phyloP scores from a whole-genome alignment of 2,329 filamentous ascomycete species.

The Monosporascus sp. region DNA sequence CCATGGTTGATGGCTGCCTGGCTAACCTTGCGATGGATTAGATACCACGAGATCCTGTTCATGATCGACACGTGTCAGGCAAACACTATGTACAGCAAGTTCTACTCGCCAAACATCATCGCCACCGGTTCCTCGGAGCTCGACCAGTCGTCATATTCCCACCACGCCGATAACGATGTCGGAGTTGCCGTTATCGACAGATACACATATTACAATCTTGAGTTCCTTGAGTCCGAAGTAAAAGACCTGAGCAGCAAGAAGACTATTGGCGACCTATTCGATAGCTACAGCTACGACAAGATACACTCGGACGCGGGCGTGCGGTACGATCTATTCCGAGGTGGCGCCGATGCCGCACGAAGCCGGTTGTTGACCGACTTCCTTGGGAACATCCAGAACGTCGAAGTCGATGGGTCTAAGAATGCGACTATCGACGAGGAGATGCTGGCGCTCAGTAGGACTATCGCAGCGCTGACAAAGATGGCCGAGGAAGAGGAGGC shows the following conservation, averaged over 20 bases:
- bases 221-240: constrained; percentile 89
- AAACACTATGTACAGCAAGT: constrained; percentile 98
- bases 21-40: constrained; percentile 22
- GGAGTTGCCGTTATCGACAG: constrained; percentile 97
- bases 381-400: constrained; percentile 96
- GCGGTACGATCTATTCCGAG: constrained; percentile 89
- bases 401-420: constrained; percentile 71
- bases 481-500: constrained; percentile 41
- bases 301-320: constrained; percentile 92
- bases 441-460: constrained; percentile 67
- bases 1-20: background rate
- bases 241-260: constrained; percentile 80
- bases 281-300: constrained; percentile 90
- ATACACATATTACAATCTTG: constrained; percentile 97
- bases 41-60: constrained; percentile 95
- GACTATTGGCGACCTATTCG: constrained; percentile 89
- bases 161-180: constrained; percentile 96
- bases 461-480: constrained; percentile 49
- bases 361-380: constrained; percentile 89
- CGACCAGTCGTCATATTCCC: constrained; percentile 93
- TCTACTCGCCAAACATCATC: constrained; percentile 97
- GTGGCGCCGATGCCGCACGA: constrained; percentile 71
- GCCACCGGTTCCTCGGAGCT: constrained; percentile 95
- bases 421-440: constrained; percentile 63
- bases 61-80: constrained; percentile 99